These are phyloP conservation scores for Chenopodium quinoa DNA, from an alignment of 148 eudicot genomes.

Conservation along the genomic window DNA sequence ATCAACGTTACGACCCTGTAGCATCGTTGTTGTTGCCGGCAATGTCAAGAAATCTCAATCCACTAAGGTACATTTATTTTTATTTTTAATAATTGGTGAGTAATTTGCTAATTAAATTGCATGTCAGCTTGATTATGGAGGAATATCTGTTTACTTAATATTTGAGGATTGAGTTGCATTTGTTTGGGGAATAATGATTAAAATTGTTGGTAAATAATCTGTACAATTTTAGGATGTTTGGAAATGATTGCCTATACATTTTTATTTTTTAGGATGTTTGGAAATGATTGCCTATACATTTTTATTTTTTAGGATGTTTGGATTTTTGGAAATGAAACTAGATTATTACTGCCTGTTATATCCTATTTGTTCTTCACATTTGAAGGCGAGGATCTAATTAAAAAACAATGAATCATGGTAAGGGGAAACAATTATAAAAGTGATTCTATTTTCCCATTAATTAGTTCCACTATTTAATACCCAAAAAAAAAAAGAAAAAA, in stretches of 20 bases:
- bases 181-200: background rate
- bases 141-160: background rate
- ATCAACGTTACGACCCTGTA: conserved; percentile 5
- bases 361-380: no score
- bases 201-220: background rate
- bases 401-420: no score
- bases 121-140: no score
- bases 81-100: background rate
- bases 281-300: background rate
- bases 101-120: background rate
- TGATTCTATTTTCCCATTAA: no score
- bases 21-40: conserved; percentile 41
- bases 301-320: no score
- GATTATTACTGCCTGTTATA: no score
- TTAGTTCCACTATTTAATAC: no score
- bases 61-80: conserved; percentile 26
- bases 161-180: background rate
- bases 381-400: no score
- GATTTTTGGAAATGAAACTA: no score
- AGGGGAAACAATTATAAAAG: no score
- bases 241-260: background rate
- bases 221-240: background rate
- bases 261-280: no score
- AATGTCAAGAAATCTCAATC: conserved; percentile 44
- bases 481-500: no score